phyloP scores from a whole-genome alignment of 768 basidiomycete species.

The Wakefieldia striispora region DNA sequence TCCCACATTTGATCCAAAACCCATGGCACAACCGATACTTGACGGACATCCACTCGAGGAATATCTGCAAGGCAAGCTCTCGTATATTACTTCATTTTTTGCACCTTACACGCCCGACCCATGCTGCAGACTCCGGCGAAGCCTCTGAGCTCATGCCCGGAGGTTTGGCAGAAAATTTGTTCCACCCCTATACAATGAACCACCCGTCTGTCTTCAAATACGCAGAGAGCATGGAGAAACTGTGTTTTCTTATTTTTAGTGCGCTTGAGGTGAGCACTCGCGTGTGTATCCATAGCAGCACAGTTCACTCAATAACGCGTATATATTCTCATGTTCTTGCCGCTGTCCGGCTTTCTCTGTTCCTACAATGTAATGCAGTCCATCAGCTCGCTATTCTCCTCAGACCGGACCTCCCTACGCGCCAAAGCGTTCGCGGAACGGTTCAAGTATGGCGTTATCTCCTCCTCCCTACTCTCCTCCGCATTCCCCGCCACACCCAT shows the following conservation, averaged over 20 bases:
- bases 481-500: constrained; percentile 45
- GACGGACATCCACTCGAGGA: constrained; percentile 74
- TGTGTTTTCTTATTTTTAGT: constrained; percentile 24
- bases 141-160: constrained; percentile 57
- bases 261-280: constrained; percentile 37
- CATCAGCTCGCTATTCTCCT: constrained; percentile 36
- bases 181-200: constrained; percentile 17
- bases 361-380: constrained; percentile 30
- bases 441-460: constrained; percentile 83
- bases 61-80: constrained; percentile 59
- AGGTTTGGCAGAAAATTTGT: constrained; percentile 36
- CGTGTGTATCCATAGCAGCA: constrained; percentile 11
- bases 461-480: constrained; percentile 70
- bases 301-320: constrained; percentile 8
- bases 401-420: constrained; percentile 34
- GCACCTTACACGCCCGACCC: constrained; percentile 14
- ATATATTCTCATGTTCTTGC: neutral
- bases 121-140: constrained; percentile 56
- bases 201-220: constrained; percentile 12
- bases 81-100: neutral
- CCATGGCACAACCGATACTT: constrained; percentile 77
- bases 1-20: constrained; percentile 3
- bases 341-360: constrained; percentile 4
- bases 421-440: constrained; percentile 64
- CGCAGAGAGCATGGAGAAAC: constrained; percentile 25